phyloP scores from a whole-genome alignment of 2,329 filamentous ascomycete species.

The Cadophora gregata region DNA sequence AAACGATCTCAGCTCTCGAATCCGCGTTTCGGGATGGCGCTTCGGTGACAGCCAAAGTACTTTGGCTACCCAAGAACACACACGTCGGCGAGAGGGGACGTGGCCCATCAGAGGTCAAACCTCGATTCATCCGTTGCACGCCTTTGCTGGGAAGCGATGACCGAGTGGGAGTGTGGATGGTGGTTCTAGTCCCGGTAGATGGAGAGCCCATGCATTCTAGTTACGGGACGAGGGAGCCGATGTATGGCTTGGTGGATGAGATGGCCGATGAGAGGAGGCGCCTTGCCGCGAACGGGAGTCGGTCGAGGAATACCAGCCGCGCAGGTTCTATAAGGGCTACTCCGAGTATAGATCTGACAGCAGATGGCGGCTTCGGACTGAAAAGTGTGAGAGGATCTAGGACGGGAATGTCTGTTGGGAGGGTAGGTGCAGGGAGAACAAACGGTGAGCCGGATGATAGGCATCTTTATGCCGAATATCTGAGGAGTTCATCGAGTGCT shows the following conservation, averaged over 20 bases:
- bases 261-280: constrained; percentile 23
- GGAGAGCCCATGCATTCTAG: constrained; percentile 9
- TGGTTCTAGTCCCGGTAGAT: constrained; percentile 61
- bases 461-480: constrained; percentile 33
- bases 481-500: constrained; percentile 22
- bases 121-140: constrained; percentile 76
- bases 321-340: background rate
- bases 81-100: constrained; percentile 38
- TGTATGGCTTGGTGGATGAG: constrained; percentile 25
- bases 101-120: constrained; percentile 56
- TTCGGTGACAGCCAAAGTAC: constrained; percentile 74
- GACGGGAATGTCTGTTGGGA: background rate
- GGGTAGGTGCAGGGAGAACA: background rate
- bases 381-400: constrained; percentile 1
- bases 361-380: constrained; percentile 25
- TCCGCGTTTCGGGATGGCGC: constrained; percentile 68
- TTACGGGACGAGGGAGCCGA: background rate
- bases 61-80: constrained; percentile 62
- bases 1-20: constrained; percentile 54
- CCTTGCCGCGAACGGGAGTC: background rate
- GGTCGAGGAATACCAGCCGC: constrained; percentile 12
- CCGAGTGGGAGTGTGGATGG: constrained; percentile 77
- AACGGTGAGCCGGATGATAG: constrained; percentile 23
- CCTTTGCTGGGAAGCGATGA: constrained; percentile 70
- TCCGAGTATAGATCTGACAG: constrained; percentile 21